Percentiles rank a stretch among this genome's conserved stretches.
These are phyloP conservation scores for Podila epigama DNA, from an alignment of 192 early-diverging fungal genomes.

Conservation along the genomic window DNA sequence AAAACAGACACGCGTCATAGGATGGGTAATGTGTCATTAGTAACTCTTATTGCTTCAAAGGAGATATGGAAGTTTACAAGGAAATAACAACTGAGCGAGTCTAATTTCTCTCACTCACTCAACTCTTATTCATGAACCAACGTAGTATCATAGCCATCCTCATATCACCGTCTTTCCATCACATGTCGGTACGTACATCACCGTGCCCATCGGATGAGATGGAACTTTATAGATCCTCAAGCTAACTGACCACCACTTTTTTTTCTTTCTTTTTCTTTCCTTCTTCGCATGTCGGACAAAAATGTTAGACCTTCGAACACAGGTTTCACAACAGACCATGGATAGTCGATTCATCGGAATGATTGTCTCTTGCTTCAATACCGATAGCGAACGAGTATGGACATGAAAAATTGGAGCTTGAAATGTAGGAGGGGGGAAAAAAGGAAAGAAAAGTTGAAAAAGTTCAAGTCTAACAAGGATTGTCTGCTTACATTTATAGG, in stretches of 20 bases:
- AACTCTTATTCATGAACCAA: background rate
- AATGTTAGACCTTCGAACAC: slow-evolving; percentile 56
- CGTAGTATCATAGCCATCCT: slow-evolving; percentile 63
- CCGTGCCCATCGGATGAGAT: too few species aligned
- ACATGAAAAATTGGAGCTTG: background rate
- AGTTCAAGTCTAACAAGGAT: too few species aligned
- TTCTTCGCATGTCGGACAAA: too few species aligned
- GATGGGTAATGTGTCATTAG: slow-evolving; percentile 52
- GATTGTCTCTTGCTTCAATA: slow-evolving; percentile 61
- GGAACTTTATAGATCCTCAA: background rate
- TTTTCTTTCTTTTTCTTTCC: background rate
- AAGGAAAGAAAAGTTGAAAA: too few species aligned
- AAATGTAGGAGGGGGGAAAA: too few species aligned
- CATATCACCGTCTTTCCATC: slow-evolving; percentile 63
- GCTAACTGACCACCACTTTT: background rate
- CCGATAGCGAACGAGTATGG: slow-evolving; percentile 46
- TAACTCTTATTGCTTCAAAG: background rate
- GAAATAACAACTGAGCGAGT: background rate
- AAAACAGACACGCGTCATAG: slow-evolving; percentile 52
- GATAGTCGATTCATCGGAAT: slow-evolving; percentile 58
- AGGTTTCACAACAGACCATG: slow-evolving; percentile 58
- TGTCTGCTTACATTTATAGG: slow-evolving; percentile 7
- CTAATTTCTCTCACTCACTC: background rate
- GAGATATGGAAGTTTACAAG: too few species aligned
- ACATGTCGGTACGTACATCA: slow-evolving; percentile 49